Percentiles rank a stretch among this genome's conserved stretches.
phyloP scores from a whole-genome alignment of 805 yeast species.

The Sugiyamaella lignohabitans region DNA sequence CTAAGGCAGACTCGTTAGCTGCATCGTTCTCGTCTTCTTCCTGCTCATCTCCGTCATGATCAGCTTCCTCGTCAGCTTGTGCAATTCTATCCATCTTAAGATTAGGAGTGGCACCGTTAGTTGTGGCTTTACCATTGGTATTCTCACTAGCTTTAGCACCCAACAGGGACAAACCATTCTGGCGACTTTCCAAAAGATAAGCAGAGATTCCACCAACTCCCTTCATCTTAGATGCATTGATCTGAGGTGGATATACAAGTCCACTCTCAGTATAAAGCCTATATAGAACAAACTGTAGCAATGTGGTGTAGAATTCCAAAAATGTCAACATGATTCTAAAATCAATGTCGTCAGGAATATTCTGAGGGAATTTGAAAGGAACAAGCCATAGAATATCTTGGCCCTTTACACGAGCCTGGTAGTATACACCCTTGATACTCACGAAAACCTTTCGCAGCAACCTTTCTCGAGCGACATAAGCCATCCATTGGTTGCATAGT shows the following conservation, averaged over 20 bases:
- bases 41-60: constrained; percentile 25
- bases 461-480: constrained; percentile 81
- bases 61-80: constrained; percentile 33
- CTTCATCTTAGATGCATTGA: constrained; percentile 64
- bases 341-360: constrained; percentile 89
- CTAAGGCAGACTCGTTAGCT: constrained; percentile 48
- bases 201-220: constrained; percentile 87
- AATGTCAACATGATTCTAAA: constrained; percentile 96
- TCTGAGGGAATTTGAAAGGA: constrained; percentile 95
- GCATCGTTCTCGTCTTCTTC: constrained; percentile 23
- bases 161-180: background rate
- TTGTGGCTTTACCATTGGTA: constrained; percentile 35
- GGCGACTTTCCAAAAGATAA: constrained; percentile 57
- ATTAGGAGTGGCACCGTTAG: constrained; percentile 36
- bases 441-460: constrained; percentile 84
- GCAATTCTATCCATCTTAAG: constrained; percentile 35
- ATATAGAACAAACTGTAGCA: constrained; percentile 79
- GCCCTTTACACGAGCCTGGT: constrained; percentile 83
- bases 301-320: constrained; percentile 89
- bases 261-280: constrained; percentile 80
- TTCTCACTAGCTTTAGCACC: background rate
- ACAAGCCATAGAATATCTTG: constrained; percentile 94
- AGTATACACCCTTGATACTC: constrained; percentile 94
- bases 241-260: constrained; percentile 84
- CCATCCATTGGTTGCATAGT: constrained; percentile 91